These are phyloP conservation scores for Podospora bellae-mahoneyi DNA, from an alignment of 495 filamentous ascomycete species.

Conservation along the genomic window DNA sequence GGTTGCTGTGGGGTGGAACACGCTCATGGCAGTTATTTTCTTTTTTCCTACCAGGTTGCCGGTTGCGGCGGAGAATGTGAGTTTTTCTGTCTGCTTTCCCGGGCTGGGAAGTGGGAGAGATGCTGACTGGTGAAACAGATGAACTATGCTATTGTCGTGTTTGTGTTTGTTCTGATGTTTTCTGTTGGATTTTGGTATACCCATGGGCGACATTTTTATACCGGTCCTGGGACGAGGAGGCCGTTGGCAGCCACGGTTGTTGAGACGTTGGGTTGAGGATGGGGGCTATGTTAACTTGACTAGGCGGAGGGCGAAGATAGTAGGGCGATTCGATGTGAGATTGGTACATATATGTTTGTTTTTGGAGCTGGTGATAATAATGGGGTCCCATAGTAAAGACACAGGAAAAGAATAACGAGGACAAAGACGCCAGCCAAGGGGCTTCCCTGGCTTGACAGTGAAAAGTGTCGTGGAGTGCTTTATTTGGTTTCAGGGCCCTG, in stretches of 20 bases:
- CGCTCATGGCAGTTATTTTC: constrained; percentile 60
- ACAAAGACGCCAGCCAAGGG: too few relatives aligned
- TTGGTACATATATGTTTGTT: too few relatives aligned
- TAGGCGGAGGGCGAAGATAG: too few relatives aligned
- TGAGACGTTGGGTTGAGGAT: not conserved
- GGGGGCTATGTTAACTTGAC: too few relatives aligned
- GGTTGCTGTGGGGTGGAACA: constrained; percentile 57
- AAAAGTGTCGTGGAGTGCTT: too few relatives aligned
- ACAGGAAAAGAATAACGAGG: too few relatives aligned
- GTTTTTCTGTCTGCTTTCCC: constrained; percentile 18
- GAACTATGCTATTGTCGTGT: constrained; percentile 48
- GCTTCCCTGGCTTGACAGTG: too few relatives aligned
- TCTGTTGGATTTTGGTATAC: constrained; percentile 51
- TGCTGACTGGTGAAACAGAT: constrained; percentile 27
- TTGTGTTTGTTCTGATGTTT: constrained; percentile 44
- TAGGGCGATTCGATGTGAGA: too few relatives aligned
- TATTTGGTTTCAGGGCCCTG: too few relatives aligned
- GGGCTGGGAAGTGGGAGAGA: not conserved
- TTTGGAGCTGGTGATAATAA: too few relatives aligned
- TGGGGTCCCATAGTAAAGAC: too few relatives aligned
- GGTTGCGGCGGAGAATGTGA: constrained; percentile 43
- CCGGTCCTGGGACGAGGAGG: constrained; percentile 40
- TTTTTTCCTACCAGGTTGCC: constrained; percentile 56
- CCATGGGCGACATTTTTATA: constrained; percentile 49
- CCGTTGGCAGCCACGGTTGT: not conserved